Evolutionary conservation across 805 yeast genomes (phyloP), one percentile per base, ranked within the genome.

Genomic region (Crinitomyces ghanaensis): DNA sequence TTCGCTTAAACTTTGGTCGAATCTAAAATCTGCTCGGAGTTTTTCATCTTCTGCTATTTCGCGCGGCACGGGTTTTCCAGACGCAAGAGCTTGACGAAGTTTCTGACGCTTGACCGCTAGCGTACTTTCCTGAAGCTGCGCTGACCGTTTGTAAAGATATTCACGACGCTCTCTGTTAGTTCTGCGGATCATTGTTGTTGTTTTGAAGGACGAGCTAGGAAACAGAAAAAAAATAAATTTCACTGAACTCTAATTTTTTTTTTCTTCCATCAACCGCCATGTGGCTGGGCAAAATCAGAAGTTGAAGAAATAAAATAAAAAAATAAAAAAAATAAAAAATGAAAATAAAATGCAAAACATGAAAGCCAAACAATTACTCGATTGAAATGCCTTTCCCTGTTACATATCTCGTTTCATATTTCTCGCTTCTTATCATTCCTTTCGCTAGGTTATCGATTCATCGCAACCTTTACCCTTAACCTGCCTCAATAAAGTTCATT

Each of bases 131-230:
- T 91, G 95, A 22, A 88, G 68, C 53, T 84, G 91, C 32, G 82
- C 73, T 0, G 95, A 82, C 54, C 86, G 85, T 33, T 84, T 70
- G 62, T 82, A 91, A 18, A 91, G 65, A 50, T 86, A 91, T 51
- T 91, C 97, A 57, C 93, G 74, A 62, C 98, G 72, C 56, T 91
- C 96, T 61, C 98, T 75, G 5, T 97, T 96, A 52, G 88, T 94
- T 64, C 84, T 74, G 59, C 98, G 73, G 36, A 84, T 59, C 95
- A 53, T 20, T 13, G 12, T 29, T 19, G 9, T 20, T 20, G 8
- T 8, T 15, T 16, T 8, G n/a, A n/a, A 4, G 13, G n/a, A 26
- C 15, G 16, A 26, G 4, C 5, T 5, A 26, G 16, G 4, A 16
- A 5, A 13, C 4, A 26, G 16, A 11, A 26, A 5, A n/a, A 21